A percentile compares a stretch with the other conserved stretches of the same genome.
phyloP scores from a whole-genome alignment of 768 basidiomycete genomes.

The Termitomyces sp. region DNA sequence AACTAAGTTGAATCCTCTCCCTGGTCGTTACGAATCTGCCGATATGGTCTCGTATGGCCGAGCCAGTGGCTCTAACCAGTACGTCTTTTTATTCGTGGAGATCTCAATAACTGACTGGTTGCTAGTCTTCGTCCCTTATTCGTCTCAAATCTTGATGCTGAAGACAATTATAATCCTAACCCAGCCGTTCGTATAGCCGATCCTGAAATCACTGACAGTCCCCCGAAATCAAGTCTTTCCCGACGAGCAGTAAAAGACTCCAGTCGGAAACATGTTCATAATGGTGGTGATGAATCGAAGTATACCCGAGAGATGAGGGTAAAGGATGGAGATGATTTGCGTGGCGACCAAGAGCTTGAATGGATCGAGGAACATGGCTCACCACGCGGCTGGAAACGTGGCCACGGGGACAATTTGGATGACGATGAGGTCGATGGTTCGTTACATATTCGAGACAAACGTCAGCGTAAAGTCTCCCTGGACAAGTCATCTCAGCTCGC shows the following conservation, averaged over 20 bases:
- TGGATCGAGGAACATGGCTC: slow-evolving; percentile 23
- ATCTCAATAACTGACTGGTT: background rate
- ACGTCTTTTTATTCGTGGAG: background rate
- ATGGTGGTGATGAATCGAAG: slow-evolving; percentile 35
- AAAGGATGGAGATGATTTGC: slow-evolving; percentile 42
- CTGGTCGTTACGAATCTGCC: slow-evolving; percentile 19
- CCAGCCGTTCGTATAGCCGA: slow-evolving; percentile 17
- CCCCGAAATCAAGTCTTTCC: slow-evolving; percentile 16
- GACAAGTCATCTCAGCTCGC: slow-evolving; percentile 32
- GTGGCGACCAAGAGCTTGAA: slow-evolving; percentile 45
- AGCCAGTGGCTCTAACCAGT: slow-evolving; percentile 9
- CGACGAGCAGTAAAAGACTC: slow-evolving; percentile 28
- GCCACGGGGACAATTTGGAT: slow-evolving; percentile 41
- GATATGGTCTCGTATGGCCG: slow-evolving; percentile 12
- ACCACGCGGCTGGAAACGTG: slow-evolving; percentile 48
- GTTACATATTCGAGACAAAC: slow-evolving; percentile 42
- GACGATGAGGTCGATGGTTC: slow-evolving; percentile 26
- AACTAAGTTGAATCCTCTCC: slow-evolving; percentile 16
- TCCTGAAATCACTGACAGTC: slow-evolving; percentile 13
- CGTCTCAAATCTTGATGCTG: slow-evolving; percentile 22
- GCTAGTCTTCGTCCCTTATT: slow-evolving; percentile 1
- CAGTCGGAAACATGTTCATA: slow-evolving; percentile 33
- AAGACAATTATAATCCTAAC: slow-evolving; percentile 34
- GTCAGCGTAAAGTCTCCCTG: slow-evolving; percentile 48
- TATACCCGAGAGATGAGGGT: slow-evolving; percentile 49